phyloP scores from a whole-genome alignment of 2,329 filamentous ascomycete species.

The Xenosphaeropsis pyriputrescens region DNA sequence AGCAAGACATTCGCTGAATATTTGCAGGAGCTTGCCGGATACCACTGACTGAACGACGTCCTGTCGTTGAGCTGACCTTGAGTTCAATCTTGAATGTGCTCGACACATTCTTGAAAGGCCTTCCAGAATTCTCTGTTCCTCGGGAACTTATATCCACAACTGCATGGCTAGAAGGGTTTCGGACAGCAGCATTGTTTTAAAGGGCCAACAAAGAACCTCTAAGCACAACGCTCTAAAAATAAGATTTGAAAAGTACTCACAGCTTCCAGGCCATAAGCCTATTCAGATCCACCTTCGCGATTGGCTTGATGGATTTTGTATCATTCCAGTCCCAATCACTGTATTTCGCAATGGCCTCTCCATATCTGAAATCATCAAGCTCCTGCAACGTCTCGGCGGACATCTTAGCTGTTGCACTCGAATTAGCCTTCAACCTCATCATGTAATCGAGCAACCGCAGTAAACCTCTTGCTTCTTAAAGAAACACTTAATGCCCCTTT shows the following conservation, averaged over 20 bases:
- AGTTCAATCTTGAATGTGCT: neutral
- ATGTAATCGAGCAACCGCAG: no score
- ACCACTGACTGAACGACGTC: no score
- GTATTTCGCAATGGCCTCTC: slow-evolving; percentile 33
- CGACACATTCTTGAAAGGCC: neutral
- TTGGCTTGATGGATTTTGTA: slow-evolving; percentile 18
- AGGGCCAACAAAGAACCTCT: slow-evolving; percentile 1
- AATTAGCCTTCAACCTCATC: no score
- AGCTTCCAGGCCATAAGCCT: slow-evolving; percentile 57
- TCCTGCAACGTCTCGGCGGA: slow-evolving; percentile 24
- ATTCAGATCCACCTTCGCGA: slow-evolving; percentile 43
- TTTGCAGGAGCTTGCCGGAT: no score
- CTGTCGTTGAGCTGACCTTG: neutral
- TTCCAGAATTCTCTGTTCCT: neutral
- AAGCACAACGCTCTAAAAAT: slow-evolving; percentile 4
- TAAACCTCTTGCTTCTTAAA: no score
- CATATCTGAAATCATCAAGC: slow-evolving; percentile 46
- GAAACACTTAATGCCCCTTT: neutral
- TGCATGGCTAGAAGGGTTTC: slow-evolving; percentile 17
- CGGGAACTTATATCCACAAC: slow-evolving; percentile 1
- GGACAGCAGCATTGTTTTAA: slow-evolving; percentile 1
- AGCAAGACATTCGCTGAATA: no score
- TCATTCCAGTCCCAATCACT: slow-evolving; percentile 17
- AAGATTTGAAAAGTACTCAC: slow-evolving; percentile 26
- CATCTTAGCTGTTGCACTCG: slow-evolving; percentile 9